Conservation (phyloP, 2,329 filamentous ascomycete genomes). For the Colletotrichum coccodes region DNA sequence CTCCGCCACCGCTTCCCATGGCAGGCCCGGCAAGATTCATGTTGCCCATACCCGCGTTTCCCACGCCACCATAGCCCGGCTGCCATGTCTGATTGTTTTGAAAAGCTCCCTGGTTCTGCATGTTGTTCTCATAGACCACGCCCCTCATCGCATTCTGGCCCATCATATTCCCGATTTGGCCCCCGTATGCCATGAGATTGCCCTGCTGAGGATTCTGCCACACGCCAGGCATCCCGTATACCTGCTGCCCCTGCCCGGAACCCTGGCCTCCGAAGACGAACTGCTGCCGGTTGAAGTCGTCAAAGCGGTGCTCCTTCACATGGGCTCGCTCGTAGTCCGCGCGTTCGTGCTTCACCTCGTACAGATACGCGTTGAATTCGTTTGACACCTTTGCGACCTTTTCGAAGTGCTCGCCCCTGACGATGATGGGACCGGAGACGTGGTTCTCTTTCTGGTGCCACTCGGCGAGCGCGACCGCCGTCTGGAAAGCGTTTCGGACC, state of each 20-base stretch:
- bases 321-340: neutral
- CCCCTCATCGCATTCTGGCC: neutral
- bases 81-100: neutral
- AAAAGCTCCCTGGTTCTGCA: neutral
- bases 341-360: neutral
- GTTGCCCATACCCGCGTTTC: neutral
- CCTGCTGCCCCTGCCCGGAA: neutral
- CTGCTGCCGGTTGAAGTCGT: neutral
- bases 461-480: conserved; percentile 55
- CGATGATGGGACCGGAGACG: conserved; percentile 24
- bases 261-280: neutral
- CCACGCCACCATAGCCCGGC: neutral
- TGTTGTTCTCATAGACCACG: neutral
- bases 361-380: conserved; percentile 36
- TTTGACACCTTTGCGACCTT: conserved; percentile 33
- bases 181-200: neutral
- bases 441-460: conserved; percentile 35
- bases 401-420: conserved; percentile 34
- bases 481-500: conserved; percentile 56
- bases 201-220: neutral
- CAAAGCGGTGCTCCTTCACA: neutral
- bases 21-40: neutral
- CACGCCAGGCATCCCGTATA: neutral
- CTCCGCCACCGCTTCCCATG: neutral
- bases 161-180: neutral